These are phyloP conservation scores for Dipodascus geniculatus DNA, from an alignment of 805 yeast species.

Conservation along the genomic window DNA sequence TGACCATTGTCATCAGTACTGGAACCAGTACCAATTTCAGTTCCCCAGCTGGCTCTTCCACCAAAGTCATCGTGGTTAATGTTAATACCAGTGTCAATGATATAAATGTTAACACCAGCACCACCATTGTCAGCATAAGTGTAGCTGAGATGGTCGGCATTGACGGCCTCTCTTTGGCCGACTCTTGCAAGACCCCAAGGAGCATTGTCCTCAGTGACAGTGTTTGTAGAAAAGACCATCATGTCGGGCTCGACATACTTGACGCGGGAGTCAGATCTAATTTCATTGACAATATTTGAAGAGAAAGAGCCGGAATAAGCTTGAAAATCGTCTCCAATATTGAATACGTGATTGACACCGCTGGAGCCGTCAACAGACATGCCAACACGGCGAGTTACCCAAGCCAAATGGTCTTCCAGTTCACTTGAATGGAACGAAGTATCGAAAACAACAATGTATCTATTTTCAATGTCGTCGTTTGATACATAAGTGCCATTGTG, in stretches of 20 bases:
- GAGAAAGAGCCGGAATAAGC: conserved; percentile 87
- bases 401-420: conserved; percentile 51
- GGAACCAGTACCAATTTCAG: conserved; percentile 37
- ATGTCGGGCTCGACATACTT: conserved; percentile 56
- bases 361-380: conserved; percentile 16
- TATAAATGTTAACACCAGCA: conserved; percentile 56
- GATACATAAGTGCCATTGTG: conserved; percentile 28
- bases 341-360: conserved; percentile 28
- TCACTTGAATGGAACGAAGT: conserved; percentile 42
- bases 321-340: conserved; percentile 33
- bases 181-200: conserved; percentile 71
- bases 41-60: conserved; percentile 53
- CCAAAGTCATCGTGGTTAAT: conserved; percentile 41
- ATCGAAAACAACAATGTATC: conserved; percentile 77
- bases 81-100: conserved; percentile 68
- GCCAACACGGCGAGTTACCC: conserved; percentile 31
- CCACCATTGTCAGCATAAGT: conserved; percentile 50
- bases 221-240: conserved; percentile 36
- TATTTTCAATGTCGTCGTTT: conserved; percentile 20
- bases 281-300: conserved; percentile 58
- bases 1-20: conserved; percentile 48
- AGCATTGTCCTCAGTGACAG: conserved; percentile 45
- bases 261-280: conserved; percentile 45
- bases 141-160: conserved; percentile 48
- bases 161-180: conserved; percentile 51